Evolutionary conservation across 2,329 filamentous ascomycete genomes (phyloP), one percentile per base, ranked within the genome.

Genomic region (Trichoderma afroharzianum): DNA sequence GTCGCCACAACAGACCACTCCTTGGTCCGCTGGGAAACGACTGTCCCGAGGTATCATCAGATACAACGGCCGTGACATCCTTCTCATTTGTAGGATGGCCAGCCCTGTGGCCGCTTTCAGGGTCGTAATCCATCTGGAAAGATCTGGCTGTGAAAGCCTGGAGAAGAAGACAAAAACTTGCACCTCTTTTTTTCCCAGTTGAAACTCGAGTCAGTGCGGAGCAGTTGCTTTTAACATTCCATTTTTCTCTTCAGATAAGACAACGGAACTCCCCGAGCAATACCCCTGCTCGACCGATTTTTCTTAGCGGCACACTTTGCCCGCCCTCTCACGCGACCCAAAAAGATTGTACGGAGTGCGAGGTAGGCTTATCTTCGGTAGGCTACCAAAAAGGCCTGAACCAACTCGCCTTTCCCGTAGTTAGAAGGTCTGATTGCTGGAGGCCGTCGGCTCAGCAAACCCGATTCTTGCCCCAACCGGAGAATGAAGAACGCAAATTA

Each of bases 1-100:
- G 73, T 32, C 72, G 78, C 28, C 74, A 80, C 43, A 85, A 76
- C 61, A 83, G 73, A 11, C 78, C 77, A 77, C 68, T 11, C n/a
- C 14, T 63, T 11, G 58, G 43, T 15, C 5, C 36, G 15, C 53
- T 24, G 28, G 50, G 58, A 7, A 30, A 53, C 21, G 53, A 47
- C 50, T 71, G 43, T 18, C 21, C 18, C n/a, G 68, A 70, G n/a
- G 59, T 58, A 43, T 70, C 68, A n/a, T 70, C 68, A 39, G 68
- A 70, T n/a, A 61, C 59, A n/a, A 43, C 18, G 26, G 59, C 59
- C 12, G 47, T 47, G 15, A 21, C 26, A 39, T 63, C 59, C 33
- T 70, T 70, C 32, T 70, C 68, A 24, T 70, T 33, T 6, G 7
- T 32, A 43, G 47, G 43, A 18, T 63, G 57, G 57, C 67, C 57